Conservation (phyloP, 371 early-diverging fungal genomes). For the Mucor mucedo region DNA sequence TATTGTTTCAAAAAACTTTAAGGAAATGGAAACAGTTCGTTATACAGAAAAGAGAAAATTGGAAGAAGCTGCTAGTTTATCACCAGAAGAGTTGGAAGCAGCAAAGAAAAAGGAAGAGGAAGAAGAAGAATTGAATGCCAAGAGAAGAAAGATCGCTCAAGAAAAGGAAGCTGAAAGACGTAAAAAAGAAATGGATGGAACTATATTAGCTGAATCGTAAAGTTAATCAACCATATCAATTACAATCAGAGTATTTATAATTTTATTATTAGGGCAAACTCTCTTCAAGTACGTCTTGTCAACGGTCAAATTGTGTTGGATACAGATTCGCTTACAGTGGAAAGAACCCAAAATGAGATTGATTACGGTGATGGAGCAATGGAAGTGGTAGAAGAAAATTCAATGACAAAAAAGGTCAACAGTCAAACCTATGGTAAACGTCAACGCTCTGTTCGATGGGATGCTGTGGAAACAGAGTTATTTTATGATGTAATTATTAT, state of each 20-base stretch:
- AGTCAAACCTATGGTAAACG: slow-evolving; percentile 57
- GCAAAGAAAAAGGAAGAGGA: slow-evolving; percentile 32
- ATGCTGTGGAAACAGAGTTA: slow-evolving; percentile 55
- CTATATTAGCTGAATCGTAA: slow-evolving; percentile 39
- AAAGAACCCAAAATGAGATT: slow-evolving; percentile 38
- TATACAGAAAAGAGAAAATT: slow-evolving; percentile 22
- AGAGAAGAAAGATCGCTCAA: slow-evolving; percentile 13
- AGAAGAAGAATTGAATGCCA: slow-evolving; percentile 11
- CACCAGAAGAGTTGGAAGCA: slow-evolving; percentile 22
- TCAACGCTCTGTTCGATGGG: slow-evolving; percentile 55
- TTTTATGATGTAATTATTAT: slow-evolving; percentile 60
- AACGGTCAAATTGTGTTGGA: slow-evolving; percentile 74
- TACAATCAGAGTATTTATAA: not conserved
- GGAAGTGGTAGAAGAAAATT: slow-evolving; percentile 75
- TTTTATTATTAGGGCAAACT: slow-evolving; percentile 41
- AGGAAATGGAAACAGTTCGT: slow-evolving; percentile 46
- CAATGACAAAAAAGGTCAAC: slow-evolving; percentile 60
- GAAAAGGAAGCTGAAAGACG: slow-evolving; percentile 20
- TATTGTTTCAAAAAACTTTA: slow-evolving; percentile 51
- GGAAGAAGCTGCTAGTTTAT: slow-evolving; percentile 27
- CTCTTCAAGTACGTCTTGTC: slow-evolving; percentile 64
- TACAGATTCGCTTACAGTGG: slow-evolving; percentile 52
- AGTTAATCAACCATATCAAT: not conserved
- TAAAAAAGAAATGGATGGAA: slow-evolving; percentile 15
- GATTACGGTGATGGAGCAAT: slow-evolving; percentile 44